Base-by-base conservation (phyloP, 1,284 basidiomycete species). In the Tetrapyrgos nigripes region DNA sequence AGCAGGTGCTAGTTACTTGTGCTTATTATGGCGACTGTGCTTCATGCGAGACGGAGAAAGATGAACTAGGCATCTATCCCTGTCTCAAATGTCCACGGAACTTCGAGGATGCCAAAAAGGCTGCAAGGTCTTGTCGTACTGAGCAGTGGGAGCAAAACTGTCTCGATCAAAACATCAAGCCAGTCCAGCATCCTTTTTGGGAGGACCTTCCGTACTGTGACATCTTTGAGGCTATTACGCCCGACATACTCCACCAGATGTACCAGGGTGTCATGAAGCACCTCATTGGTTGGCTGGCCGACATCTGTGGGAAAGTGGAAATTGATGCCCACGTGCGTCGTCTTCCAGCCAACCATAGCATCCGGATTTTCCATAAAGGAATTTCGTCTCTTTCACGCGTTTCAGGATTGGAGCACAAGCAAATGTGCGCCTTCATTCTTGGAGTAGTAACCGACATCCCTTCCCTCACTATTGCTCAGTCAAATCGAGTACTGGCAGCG, bases 181-280 rank as follows among this genome's bases (percentile, higher is more conserved):
- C 62, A 13, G 44, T 55, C 31, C 57, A 56, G 9, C 31, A 48
- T 48, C 64, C 62, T 21, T 52, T 67, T 13, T 45, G 60, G 31
- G 58, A 62, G 55, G 47, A 53, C 61, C 37, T 57, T 13, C 58
- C 58, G 17, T 37, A 23, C 23, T 27, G 47, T 8, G 35, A 52
- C 19, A 58, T 63, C 1, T 33, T 28, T 14, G n/a, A 19, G 45
- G 24, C 50, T 4, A 29, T 63, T 4, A 37, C 53, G 4, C 52
- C 60, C 17, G 62, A 61, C 21, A 28, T 53, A 8, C 57, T 61
- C 2, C 68, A 69, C 49, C 66, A 68, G 50, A 66, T 77, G 1
- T 70, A 78, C 62, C 76, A 79, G 60, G 76, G 76, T 1, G 59
- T 75, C 6, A 74, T 76, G 64, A 71, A 70, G 49, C 67, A 67